Evolutionary conservation across 2,329 filamentous ascomycete genomes (phyloP), one percentile per base, ranked within the genome.

Genomic region (Hymenoscyphus salicellus): DNA sequence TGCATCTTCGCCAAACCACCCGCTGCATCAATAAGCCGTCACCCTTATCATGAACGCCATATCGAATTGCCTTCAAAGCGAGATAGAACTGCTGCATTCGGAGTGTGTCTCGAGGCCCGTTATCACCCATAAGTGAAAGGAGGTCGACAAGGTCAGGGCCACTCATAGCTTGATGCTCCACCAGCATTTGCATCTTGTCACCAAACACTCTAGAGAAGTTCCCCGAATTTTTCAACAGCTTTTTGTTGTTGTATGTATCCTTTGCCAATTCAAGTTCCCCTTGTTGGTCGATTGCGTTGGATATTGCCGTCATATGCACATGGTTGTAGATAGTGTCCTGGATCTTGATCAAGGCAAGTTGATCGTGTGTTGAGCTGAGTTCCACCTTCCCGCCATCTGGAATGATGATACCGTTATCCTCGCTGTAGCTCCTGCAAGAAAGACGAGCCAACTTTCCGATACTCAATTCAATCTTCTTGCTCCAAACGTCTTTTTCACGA

Each of bases 381-480:
- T 78, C 76, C 52, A 79, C 77, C 33, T 84, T 78, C 33, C 66
- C 65, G 38, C 66, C 70, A 41, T 71, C 68, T 8, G 69, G 66
- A 32, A 69, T 68, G 7, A 69, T 30, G 7, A 70, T 60, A 0
- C 68, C 73, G 32, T 78, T 78, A 46, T 75, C 72, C 68, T 82
- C 78, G 63, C 81, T 76, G 61, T 75, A 73, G 62, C 78, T 73
- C 33, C 67, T 75, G 60, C 87, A 85, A 17, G 91, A 91, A 69
- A 97, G 78, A 62, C 87, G 82, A 17, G 89, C 86, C 57, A 99
- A 83, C 77, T 97, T 98, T 41, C 91, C 90, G 46, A 99, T 82
- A 65, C 92, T 96, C 30, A 98, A 81, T 77, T 98, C 90, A 38
- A 97, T 91, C 77, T 96, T 95, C 80, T 96, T 96, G 78, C 87